phyloP scores from a whole-genome alignment of 139 green algal genomes.

The Edaphochlamys debaryana region DNA sequence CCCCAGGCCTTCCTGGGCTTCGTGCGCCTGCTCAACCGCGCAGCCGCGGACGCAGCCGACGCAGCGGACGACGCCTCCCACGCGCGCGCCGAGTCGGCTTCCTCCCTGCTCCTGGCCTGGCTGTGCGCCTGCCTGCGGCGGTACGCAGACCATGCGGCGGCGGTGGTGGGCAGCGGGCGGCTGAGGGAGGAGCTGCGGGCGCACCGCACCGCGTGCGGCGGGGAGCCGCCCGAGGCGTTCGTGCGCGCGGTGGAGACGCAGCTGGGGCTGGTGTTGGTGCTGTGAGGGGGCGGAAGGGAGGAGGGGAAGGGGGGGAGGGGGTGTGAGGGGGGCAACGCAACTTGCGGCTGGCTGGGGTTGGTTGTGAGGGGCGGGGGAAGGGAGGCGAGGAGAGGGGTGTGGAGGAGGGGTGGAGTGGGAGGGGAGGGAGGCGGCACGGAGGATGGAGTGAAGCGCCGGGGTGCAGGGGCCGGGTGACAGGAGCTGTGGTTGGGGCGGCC shows the following conservation, averaged over 20 bases:
- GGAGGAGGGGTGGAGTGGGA: no score
- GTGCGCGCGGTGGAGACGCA: neutral
- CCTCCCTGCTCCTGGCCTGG: conserved; percentile 5
- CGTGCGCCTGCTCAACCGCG: conserved; percentile 31
- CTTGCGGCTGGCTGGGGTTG: no score
- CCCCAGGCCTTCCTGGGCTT: conserved; percentile 31
- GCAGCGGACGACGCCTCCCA: conserved; percentile 3
- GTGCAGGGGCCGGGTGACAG: no score
- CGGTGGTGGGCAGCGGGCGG: conserved; percentile 24
- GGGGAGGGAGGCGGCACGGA: no score
- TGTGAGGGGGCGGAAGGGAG: no score
- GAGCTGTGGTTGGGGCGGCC: no score
- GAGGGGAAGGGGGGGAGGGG: no score
- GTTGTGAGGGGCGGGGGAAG: no score
- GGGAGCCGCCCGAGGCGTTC: conserved; percentile 13
- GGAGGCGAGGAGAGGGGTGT: no score
- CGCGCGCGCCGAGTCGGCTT: neutral
- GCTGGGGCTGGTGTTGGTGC: conserved; percentile 8
- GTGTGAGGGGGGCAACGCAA: no score
- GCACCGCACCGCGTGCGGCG: conserved; percentile 18
- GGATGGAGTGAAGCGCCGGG: no score
- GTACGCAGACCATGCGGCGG: conserved; percentile 6
- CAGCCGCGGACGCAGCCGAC: neutral
- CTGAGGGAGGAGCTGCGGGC: conserved; percentile 17
- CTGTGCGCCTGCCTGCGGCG: conserved; percentile 13